phyloP scores from a whole-genome alignment of 2,329 filamentous ascomycete species.

The Microdochium paspali region DNA sequence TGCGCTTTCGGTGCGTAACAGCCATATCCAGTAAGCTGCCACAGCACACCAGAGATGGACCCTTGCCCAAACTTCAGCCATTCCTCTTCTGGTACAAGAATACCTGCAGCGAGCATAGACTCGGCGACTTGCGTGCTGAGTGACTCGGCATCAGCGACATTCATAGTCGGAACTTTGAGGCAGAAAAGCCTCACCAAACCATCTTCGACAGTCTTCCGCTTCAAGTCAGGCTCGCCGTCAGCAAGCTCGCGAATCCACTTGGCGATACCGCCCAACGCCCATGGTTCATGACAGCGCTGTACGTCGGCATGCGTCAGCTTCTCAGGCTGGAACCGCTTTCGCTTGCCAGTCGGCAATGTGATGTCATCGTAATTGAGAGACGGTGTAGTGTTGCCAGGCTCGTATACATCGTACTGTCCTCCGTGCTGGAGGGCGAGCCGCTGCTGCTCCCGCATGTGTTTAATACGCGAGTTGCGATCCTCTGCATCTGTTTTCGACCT shows the following conservation, averaged over 20 bases:
- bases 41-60: slow-evolving; percentile 79
- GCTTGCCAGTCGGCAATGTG: slow-evolving; percentile 67
- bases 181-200: slow-evolving; percentile 85
- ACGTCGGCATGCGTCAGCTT: slow-evolving; percentile 78
- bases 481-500: slow-evolving; percentile 90
- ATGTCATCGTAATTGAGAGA: slow-evolving; percentile 69
- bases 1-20: slow-evolving; percentile 87
- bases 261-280: slow-evolving; percentile 84
- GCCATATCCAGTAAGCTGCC: slow-evolving; percentile 82
- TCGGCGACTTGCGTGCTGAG: slow-evolving; percentile 69
- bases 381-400: slow-evolving; percentile 33
- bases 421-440: slow-evolving; percentile 41
- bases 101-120: slow-evolving; percentile 69
- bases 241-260: slow-evolving; percentile 82
- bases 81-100: slow-evolving; percentile 82
- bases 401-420: slow-evolving; percentile 45
- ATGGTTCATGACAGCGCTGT: slow-evolving; percentile 77
- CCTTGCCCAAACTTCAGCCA: slow-evolving; percentile 90
- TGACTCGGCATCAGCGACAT: slow-evolving; percentile 89
- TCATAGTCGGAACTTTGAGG: slow-evolving; percentile 95
- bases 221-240: slow-evolving; percentile 83
- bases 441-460: slow-evolving; percentile 43
- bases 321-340: slow-evolving; percentile 75
- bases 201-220: slow-evolving; percentile 75
- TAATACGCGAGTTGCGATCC: slow-evolving; percentile 40